Conservation (phyloP, 371 early-diverging fungal species). For the Rhizopus stolonifer region DNA sequence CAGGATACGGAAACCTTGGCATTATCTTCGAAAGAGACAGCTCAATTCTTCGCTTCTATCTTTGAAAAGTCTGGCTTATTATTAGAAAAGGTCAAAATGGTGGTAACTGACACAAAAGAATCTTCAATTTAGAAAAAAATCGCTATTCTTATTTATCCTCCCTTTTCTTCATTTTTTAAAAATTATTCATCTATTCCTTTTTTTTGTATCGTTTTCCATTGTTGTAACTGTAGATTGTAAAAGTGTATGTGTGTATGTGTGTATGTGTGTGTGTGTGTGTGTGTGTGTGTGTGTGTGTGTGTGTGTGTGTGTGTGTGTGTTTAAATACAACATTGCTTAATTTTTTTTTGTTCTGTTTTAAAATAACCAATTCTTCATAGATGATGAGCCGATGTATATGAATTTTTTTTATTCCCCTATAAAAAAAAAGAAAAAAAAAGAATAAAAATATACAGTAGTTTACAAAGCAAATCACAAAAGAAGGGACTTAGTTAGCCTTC, state of each 20-base stretch:
- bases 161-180: background rate
- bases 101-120: slow-evolving; percentile 26
- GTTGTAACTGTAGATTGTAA: too few relatives aligned
- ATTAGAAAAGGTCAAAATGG: slow-evolving; percentile 40
- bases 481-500: slow-evolving; percentile 16
- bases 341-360: too few relatives aligned
- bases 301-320: too few relatives aligned
- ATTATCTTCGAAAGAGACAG: slow-evolving; percentile 63
- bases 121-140: background rate
- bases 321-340: too few relatives aligned
- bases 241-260: too few relatives aligned
- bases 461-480: background rate
- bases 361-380: background rate
- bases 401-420: slow-evolving; percentile 3
- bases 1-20: slow-evolving; percentile 58
- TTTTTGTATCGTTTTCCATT: too few relatives aligned
- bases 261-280: too few relatives aligned
- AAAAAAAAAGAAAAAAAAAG: background rate
- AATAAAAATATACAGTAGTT: background rate
- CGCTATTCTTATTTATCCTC: background rate
- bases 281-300: too few relatives aligned
- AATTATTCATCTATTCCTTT: background rate
- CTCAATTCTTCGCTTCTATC: slow-evolving; percentile 65
- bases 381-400: background rate
- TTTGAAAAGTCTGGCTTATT: slow-evolving; percentile 44